Evolutionary conservation across 179 eudicot species (phyloP).

Genomic region (Drosera spatulata): DNA sequence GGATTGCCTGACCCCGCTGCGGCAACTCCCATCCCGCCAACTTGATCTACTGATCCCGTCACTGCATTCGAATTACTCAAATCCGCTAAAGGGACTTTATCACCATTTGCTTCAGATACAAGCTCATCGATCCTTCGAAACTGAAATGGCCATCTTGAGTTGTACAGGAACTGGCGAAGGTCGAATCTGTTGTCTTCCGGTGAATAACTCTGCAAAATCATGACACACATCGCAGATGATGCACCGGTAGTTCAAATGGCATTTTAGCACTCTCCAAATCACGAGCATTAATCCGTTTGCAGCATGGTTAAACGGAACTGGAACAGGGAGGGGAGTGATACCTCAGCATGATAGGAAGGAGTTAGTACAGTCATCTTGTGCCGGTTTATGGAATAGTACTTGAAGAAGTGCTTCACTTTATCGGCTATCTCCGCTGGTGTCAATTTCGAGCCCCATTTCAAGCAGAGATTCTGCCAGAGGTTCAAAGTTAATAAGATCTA

Average conservation of each 20-base stretch:
- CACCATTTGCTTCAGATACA: slow-evolving; percentile 37
- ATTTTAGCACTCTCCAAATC: too few relatives aligned
- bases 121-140: slow-evolving; percentile 80
- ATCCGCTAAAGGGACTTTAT: slow-evolving; percentile 19
- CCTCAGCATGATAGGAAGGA: slow-evolving; percentile 97
- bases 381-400: slow-evolving; percentile 87
- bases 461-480: slow-evolving; percentile 66
- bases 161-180: slow-evolving; percentile 89
- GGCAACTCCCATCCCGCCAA: slow-evolving; percentile 86
- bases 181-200: slow-evolving; percentile 94
- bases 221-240: neutral
- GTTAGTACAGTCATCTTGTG: slow-evolving; percentile 97
- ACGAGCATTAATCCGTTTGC: too few relatives aligned
- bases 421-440: slow-evolving; percentile 75
- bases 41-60: slow-evolving; percentile 13
- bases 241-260: too few relatives aligned
- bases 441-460: slow-evolving; percentile 72
- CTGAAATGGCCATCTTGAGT: slow-evolving; percentile 86
- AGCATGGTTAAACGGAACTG: too few relatives aligned
- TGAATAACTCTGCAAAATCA: slow-evolving; percentile 64
- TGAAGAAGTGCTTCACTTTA: slow-evolving; percentile 91
- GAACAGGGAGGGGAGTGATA: slow-evolving; percentile 9
- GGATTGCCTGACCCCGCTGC: slow-evolving; percentile 80
- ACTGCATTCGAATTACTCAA: slow-evolving; percentile 18
- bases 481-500: neutral